phyloP scores from a whole-genome alignment of 2,329 filamentous ascomycete genomes.

The Aspergillus sergii region DNA sequence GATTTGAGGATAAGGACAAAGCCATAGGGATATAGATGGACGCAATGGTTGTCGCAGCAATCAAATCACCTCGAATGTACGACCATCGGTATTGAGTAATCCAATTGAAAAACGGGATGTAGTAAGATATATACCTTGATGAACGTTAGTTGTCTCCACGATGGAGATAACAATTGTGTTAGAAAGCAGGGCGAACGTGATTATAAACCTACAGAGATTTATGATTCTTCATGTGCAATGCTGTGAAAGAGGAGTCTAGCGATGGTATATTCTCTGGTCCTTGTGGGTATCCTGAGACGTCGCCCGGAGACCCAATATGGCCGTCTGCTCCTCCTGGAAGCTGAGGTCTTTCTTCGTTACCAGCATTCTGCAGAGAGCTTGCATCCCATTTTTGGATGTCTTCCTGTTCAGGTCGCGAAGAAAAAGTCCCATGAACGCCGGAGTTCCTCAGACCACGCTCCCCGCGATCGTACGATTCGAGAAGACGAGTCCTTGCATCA shows the following conservation, averaged over 20 bases:
- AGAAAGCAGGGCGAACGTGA: neutral
- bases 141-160: slow-evolving; percentile 13
- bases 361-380: slow-evolving; percentile 30
- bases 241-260: slow-evolving; percentile 70
- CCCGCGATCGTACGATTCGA: slow-evolving; percentile 42
- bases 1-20: slow-evolving; percentile 86
- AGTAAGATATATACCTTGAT: slow-evolving; percentile 83
- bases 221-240: slow-evolving; percentile 73
- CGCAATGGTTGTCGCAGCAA: slow-evolving; percentile 92
- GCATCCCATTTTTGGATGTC: slow-evolving; percentile 48
- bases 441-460: slow-evolving; percentile 41
- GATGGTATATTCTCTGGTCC: slow-evolving; percentile 69
- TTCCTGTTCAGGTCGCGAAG: slow-evolving; percentile 64
- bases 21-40: slow-evolving; percentile 99
- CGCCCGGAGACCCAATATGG: slow-evolving; percentile 21
- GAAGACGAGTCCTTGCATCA: slow-evolving; percentile 39
- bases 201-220: slow-evolving; percentile 66
- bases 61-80: slow-evolving; percentile 81
- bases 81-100: slow-evolving; percentile 80
- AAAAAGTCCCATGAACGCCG: slow-evolving; percentile 77
- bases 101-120: slow-evolving; percentile 90
- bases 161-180: neutral
- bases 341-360: slow-evolving; percentile 37
- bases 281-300: slow-evolving; percentile 42
- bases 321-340: slow-evolving; percentile 3